Evolutionary conservation across 2,329 filamentous ascomycete genomes (phyloP), one percentile per base, ranked within the genome.

Genomic region (Hymenoscyphus scutula): DNA sequence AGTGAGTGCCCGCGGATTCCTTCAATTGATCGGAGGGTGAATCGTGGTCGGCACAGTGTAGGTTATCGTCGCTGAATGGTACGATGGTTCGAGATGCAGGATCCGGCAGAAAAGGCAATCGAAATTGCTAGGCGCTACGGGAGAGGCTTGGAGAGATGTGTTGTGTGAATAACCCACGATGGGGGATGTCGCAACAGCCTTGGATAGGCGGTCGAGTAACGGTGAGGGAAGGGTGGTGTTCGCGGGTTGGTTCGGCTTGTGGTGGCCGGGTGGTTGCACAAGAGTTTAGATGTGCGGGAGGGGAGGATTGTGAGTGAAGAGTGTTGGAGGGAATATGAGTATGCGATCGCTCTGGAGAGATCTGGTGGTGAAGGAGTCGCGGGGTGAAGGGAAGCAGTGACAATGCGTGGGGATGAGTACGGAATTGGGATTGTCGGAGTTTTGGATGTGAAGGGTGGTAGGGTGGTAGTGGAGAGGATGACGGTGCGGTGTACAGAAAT

Each of bases 161-260:
- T 45, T n/a, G n/a, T 61, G 63, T 61, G 60, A 63, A 60, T 62
- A 66, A 58, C 60, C 65, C 64, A 65, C 62, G 66, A 68, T 64
- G 65, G 62, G 25, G 29, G 25, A 41, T 45, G 61, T 66, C 66
- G 62, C 65, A 65, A 63, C 67, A 68, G 68, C 69, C 68, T 69
- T 60, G 65, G 61, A 67, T 66, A 67, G 68, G 69, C 70, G 69
- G 69, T 67, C 65, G 68, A 67, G 58, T 59, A 57, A 65, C 63
- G 63, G 65, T 68, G 67, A 68, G 56, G 51, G 45, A n/a, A 48
- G 48, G 55, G 55, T 59, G 29, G 29, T 61, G 56, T 41, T 58
- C 59, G 64, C 60, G 66, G 67, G 65, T 66, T 67, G 58, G 63
- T 59, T 70, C 69, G 70, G 69, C 65, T 67, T 67, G 62, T 51